A percentile compares a stretch with the other conserved stretches of the same genome.
Conservation (phyloP, 1,284 basidiomycete genomes). For the Cystobasidiaceae sp. region DNA sequence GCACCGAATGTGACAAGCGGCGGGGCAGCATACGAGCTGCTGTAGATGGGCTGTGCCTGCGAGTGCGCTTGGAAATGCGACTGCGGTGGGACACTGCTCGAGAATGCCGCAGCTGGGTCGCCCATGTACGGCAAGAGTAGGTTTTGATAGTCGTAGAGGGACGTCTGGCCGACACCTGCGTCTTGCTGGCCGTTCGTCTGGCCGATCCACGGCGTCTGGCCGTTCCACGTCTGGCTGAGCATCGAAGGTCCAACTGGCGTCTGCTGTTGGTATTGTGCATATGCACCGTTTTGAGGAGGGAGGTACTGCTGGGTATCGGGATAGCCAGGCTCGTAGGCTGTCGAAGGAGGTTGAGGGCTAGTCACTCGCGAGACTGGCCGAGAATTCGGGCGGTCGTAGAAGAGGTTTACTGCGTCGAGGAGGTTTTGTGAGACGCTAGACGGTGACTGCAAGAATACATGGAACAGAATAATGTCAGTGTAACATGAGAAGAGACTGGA, state of each 20-base stretch:
- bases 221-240: too few relatives aligned
- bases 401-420: slow-evolving; percentile 12
- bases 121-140: not conserved
- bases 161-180: too few relatives aligned
- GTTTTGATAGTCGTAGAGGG: slow-evolving; percentile 1
- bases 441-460: not conserved
- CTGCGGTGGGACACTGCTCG: slow-evolving; percentile 1
- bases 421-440: not conserved
- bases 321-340: not conserved
- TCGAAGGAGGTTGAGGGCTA: not conserved
- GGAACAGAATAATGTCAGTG: not conserved
- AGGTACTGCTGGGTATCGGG: too few relatives aligned
- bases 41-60: too few relatives aligned
- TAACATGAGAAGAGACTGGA: too few relatives aligned
- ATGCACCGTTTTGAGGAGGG: too few relatives aligned
- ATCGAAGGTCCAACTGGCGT: too few relatives aligned
- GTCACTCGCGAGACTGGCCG: not conserved
- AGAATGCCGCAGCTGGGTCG: not conserved
- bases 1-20: slow-evolving; percentile 15
- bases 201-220: not conserved
- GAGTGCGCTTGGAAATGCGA: too few relatives aligned
- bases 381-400: not conserved
- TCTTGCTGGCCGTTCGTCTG: too few relatives aligned
- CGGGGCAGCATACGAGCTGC: slow-evolving; percentile 1
- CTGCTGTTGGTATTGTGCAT: not conserved